Base-by-base conservation (phyloP, 2,329 filamentous ascomycete species). In the Calonectria montana region DNA sequence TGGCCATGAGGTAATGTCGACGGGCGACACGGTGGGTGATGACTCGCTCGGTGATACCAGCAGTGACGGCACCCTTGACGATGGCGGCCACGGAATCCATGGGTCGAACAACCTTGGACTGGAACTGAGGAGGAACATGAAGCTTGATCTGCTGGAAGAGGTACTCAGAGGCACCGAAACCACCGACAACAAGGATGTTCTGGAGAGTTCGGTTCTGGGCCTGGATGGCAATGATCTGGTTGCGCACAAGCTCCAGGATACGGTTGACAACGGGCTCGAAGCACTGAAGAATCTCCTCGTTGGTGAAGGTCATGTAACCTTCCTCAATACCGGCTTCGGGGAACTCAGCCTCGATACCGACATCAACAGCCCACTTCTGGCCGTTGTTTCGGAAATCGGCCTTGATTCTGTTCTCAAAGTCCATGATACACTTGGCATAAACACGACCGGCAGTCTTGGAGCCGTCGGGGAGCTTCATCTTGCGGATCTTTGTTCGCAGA, bases 331-430 rank as follows among this genome's bases (percentile, higher is more conserved):
- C 96, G 37, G 97, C 97, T 82, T 98, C 97, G 45, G 96, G 96
- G 87, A 97, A 98, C 82, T 98, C 97, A 50, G 96, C 95, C 87
- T 99, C 97, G 80, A 99, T 98, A 81, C 97, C 97, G 62, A 99
- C 97, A 82, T 99, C 97, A 23, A 98, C 96, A 53, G 97, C 97
- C 97, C 97, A 98, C 84, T 98, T 98, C 85, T 98, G 96, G 62
- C 96, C 96, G 84, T 98, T 98, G 87, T 98, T 98, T 76, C 97
- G 92, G 92, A 99, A 99, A 84, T 98, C 97, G 62, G 97, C 97
- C 89, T 99, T 99, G 90, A 99, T 98, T 83, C 97, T 90, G 90
- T 98, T 98, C 88, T 99, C 97, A 80, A 99, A 99, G 85, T 99
- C 97, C 96, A 98, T 98, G 85, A 99, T 98, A 84, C 96, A 98